Evolutionary conservation across 257 asterid genomes (phyloP), one percentile per base, ranked within the genome.

Genomic region (Fraxinus anomala): DNA sequence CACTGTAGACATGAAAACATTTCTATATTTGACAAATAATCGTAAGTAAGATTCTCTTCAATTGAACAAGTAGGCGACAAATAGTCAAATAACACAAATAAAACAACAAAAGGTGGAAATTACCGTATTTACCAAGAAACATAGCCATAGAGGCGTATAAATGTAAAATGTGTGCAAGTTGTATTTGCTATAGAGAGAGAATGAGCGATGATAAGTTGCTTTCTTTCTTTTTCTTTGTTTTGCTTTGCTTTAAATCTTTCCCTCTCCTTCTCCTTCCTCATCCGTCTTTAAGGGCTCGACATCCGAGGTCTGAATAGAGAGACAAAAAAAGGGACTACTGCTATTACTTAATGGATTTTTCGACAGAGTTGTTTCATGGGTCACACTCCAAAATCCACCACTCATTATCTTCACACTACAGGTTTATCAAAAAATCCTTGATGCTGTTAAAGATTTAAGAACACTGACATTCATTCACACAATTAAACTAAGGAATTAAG

Each of bases 181-280:
- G 82, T 80, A 40, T 40, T 40, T 39, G 44, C 44, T 11, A 36
- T 6, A 6, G 44, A 12, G 17, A 42, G 51, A 12, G 51, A 42
- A 13, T 2, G 51, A 2, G 79, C 81, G 70, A 73, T 82, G 90
- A 87, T 86, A 66, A 23, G 91, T 83, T 87, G 88, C 87, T 86
- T 73, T 87, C 88, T 81, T 44, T 83, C 79, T 82, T 77, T 23
- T 80, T 42, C 51, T 42, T 42, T 42, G 51, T 12, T 12, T 42
- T 42, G 69, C 82, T 79, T 77, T 81, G 26, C 70, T 77, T 71
- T 34, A 40, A 40, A 40, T 40, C 49, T 11, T 40, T 40, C 5
- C 51, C 51, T 12, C 51, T 42, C 16, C 51, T 42, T 42, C 51
- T 40, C 7, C 16, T 42, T 42, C 51, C 28, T 10, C 69, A 67